phyloP scores from a whole-genome alignment of 495 filamentous ascomycete species.

The Penicillium pulvis region DNA sequence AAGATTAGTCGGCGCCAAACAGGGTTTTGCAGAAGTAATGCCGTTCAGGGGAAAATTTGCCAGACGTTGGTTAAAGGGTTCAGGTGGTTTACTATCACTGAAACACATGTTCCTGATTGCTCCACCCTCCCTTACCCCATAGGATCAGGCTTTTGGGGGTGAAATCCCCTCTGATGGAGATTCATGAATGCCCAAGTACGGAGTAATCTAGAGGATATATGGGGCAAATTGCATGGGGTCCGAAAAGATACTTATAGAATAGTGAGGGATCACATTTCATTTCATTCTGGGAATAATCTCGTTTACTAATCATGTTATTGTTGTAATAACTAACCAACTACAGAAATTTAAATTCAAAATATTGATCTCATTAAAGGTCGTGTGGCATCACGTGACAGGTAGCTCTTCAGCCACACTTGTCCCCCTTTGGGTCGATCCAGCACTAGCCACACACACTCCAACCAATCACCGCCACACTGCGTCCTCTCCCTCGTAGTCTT shows the following conservation, averaged over 20 bases:
- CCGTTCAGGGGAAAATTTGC: background rate
- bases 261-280: background rate
- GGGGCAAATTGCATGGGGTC: background rate
- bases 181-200: background rate
- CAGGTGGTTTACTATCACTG: constrained; percentile 16
- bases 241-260: background rate
- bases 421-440: background rate
- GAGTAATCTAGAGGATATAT: background rate
- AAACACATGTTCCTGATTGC: constrained; percentile 29
- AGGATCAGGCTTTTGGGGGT: constrained; percentile 5
- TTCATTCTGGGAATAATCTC: background rate
- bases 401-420: background rate
- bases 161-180: background rate
- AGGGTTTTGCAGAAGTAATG: background rate
- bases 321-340: background rate
- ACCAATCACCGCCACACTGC: constrained; percentile 29
- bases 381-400: background rate
- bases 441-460: constrained; percentile 18
- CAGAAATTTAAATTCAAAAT: too few species aligned
- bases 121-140: constrained; percentile 26
- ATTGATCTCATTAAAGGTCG: background rate
- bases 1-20: constrained; percentile 26
- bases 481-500: constrained; percentile 26
- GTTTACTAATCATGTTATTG: background rate
- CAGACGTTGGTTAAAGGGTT: constrained; percentile 4